Evolutionary conservation across 495 filamentous ascomycete genomes (phyloP).

Genomic region (Penicillium simplicissimum): DNA sequence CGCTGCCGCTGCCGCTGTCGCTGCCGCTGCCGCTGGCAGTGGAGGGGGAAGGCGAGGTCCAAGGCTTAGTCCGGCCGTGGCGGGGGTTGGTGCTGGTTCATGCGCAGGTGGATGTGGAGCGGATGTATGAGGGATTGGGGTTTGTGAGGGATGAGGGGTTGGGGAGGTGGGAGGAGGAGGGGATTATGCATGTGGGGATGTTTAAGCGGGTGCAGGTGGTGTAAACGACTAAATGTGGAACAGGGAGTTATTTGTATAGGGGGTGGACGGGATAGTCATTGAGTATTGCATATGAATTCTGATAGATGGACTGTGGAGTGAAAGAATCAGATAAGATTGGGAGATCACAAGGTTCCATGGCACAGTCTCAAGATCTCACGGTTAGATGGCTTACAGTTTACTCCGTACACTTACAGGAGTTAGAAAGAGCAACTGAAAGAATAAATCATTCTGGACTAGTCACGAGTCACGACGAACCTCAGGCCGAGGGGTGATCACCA

Average conservation of each 20-base stretch:
- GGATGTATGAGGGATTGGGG: conserved; percentile 63
- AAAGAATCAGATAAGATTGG: conserved; percentile 2
- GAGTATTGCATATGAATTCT: no score
- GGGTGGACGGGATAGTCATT: no score
- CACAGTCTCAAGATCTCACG: no score
- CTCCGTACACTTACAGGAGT: background rate
- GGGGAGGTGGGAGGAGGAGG: conserved; percentile 81
- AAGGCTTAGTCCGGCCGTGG: conserved; percentile 53
- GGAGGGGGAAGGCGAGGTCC: background rate
- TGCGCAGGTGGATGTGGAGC: conserved; percentile 64
- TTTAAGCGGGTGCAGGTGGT: conserved; percentile 44
- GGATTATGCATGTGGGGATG: conserved; percentile 85
- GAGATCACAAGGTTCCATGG: no score
- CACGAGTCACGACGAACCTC: background rate
- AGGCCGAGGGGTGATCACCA: conserved; percentile 3
- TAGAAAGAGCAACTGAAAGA: conserved; percentile 3
- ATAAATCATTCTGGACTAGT: background rate
- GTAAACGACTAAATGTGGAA: background rate
- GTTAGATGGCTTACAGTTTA: no score
- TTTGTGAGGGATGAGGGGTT: conserved; percentile 69
- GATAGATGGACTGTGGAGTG: no score
- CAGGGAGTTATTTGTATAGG: background rate
- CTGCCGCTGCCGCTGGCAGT: no score
- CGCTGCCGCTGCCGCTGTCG: no score
- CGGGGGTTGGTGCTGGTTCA: conserved; percentile 71